Percentiles rank a stretch among this genome's conserved stretches.
phyloP scores from a whole-genome alignment of 257 asterid species.

The Solanum bulbocastanum region DNA sequence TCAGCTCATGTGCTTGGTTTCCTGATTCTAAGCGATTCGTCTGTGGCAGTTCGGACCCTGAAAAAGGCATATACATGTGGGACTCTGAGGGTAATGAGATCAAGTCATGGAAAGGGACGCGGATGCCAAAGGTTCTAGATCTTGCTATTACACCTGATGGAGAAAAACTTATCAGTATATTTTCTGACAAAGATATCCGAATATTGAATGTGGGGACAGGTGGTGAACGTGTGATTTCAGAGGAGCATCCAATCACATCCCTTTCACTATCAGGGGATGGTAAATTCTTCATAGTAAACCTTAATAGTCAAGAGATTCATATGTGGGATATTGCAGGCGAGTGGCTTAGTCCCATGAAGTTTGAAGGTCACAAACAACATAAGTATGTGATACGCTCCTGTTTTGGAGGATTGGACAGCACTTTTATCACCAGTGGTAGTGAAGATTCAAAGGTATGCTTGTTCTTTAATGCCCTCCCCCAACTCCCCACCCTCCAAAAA shows the following conservation, averaged over 20 bases:
- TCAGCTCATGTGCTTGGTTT: slow-evolving; percentile 96
- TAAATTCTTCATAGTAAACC: slow-evolving; percentile 68
- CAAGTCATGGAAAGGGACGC: slow-evolving; percentile 79
- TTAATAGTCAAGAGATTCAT: slow-evolving; percentile 90
- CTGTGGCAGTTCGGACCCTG: slow-evolving; percentile 87
- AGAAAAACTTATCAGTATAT: slow-evolving; percentile 65
- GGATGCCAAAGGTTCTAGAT: slow-evolving; percentile 89
- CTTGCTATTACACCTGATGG: slow-evolving; percentile 90
- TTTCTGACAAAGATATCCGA: slow-evolving; percentile 73
- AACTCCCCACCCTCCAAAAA: background rate
- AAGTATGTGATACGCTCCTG: slow-evolving; percentile 91
- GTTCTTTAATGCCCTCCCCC: background rate
- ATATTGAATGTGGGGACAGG: slow-evolving; percentile 50
- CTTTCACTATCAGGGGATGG: slow-evolving; percentile 75
- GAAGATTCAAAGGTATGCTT: slow-evolving; percentile 76
- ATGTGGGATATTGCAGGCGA: slow-evolving; percentile 69
- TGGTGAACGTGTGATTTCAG: slow-evolving; percentile 60
- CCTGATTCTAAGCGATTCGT: slow-evolving; percentile 87
- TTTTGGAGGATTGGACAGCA: slow-evolving; percentile 74
- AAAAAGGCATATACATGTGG: slow-evolving; percentile 90
- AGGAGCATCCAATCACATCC: slow-evolving; percentile 70
- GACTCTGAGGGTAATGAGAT: slow-evolving; percentile 80
- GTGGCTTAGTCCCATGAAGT: slow-evolving; percentile 44
- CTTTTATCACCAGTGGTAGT: slow-evolving; percentile 88
- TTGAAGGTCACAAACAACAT: slow-evolving; percentile 68